Conservation (phyloP, 202 grass and related monocot genomes). For the Brachypodium distachyon region DNA sequence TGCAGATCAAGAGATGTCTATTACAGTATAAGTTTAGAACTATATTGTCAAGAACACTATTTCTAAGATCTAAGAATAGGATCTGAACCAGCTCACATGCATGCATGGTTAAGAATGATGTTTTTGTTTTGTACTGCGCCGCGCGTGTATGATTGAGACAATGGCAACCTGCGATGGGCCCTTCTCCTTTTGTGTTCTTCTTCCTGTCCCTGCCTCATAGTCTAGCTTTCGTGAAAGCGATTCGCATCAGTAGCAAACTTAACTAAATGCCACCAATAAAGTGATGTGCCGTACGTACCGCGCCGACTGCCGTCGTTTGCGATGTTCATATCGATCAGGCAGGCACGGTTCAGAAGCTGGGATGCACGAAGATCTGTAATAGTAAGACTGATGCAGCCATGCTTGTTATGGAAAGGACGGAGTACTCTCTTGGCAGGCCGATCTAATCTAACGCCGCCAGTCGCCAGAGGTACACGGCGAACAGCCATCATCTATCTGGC, state of each 20-base stretch:
- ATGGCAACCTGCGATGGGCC: background rate
- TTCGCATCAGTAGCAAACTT: background rate
- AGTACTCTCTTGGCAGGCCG: too few relatives aligned
- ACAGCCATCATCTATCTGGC: background rate
- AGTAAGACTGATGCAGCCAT: too few relatives aligned
- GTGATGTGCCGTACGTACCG: background rate
- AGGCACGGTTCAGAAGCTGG: background rate
- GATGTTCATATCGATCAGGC: background rate
- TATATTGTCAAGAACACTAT: too few relatives aligned
- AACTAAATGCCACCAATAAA: background rate
- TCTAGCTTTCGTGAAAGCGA: background rate
- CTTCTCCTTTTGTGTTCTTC: slow-evolving; percentile 1
- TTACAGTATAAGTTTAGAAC: too few relatives aligned
- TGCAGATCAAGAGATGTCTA: too few relatives aligned
- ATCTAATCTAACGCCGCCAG: background rate
- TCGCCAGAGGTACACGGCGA: background rate
- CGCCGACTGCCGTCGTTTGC: background rate
- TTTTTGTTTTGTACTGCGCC: background rate
- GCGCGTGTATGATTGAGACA: background rate
- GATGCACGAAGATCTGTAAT: too few relatives aligned
- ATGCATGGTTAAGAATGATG: background rate
- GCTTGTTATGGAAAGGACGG: too few relatives aligned
- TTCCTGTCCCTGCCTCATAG: background rate
- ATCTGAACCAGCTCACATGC: slow-evolving; percentile 7
- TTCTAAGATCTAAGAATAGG: too few relatives aligned